Conservation (phyloP, 1,139 yeast species). For the Candida labiduridarum region DNA sequence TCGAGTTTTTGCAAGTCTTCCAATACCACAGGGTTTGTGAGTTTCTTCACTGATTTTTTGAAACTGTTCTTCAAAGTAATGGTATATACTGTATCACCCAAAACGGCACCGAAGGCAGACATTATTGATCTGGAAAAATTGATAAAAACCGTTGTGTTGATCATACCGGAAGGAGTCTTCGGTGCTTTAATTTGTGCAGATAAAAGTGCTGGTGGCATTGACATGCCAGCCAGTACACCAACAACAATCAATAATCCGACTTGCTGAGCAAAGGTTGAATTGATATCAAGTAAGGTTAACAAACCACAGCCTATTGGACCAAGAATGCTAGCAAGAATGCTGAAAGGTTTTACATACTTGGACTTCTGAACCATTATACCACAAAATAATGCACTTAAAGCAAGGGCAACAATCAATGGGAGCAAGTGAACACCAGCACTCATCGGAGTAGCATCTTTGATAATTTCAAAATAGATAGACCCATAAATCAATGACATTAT, state of each 20-base stretch:
- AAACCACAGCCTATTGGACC: constrained; percentile 39
- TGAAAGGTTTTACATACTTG: constrained; percentile 33
- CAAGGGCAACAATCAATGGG: constrained; percentile 38
- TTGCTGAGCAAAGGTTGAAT: constrained; percentile 27
- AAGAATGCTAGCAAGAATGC: constrained; percentile 26
- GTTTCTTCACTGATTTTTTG: constrained; percentile 18
- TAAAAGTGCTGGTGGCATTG: constrained; percentile 33
- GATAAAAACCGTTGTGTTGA: constrained; percentile 37
- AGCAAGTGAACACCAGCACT: constrained; percentile 42
- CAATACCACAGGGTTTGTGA: constrained; percentile 20
- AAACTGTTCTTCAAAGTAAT: constrained; percentile 27
- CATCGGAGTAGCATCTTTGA: constrained; percentile 34
- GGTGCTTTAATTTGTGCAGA: constrained; percentile 40
- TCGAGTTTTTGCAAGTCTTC: constrained; percentile 21
- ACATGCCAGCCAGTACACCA: constrained; percentile 34
- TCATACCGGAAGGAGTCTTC: constrained; percentile 37
- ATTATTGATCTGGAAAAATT: constrained; percentile 35
- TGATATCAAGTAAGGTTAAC: constrained; percentile 31
- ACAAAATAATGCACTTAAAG: constrained; percentile 28
- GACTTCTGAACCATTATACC: constrained; percentile 37
- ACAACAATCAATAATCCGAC: constrained; percentile 39
- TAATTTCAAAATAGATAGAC: constrained; percentile 42
- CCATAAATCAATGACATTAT: constrained; percentile 29
- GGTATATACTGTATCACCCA: constrained; percentile 38
- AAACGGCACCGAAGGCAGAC: constrained; percentile 32